phyloP scores from a whole-genome alignment of 352 stramenopile genomes.

The Phytophthora lateralis region DNA sequence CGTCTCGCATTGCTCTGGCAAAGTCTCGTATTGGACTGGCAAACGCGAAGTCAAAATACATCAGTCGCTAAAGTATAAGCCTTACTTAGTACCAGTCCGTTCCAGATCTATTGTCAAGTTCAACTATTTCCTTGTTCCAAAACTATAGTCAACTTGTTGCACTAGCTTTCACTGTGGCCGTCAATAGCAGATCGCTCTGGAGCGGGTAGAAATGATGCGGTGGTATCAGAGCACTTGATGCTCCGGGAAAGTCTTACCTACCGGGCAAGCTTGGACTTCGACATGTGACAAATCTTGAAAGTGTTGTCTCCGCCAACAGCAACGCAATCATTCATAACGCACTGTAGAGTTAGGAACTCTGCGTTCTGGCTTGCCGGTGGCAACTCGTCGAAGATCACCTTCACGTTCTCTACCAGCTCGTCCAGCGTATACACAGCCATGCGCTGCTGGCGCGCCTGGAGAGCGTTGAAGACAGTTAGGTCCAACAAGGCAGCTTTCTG shows the following conservation, averaged over 20 bases:
- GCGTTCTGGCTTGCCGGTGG: not conserved
- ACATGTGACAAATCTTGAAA: not conserved
- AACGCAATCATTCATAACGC: not conserved
- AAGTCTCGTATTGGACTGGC: not conserved
- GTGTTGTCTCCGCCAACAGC: not conserved
- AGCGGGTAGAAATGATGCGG: not conserved
- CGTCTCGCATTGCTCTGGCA: not conserved
- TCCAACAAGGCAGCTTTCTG: not conserved
- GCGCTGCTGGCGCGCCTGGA: not conserved
- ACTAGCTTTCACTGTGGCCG: slow-evolving; percentile 2
- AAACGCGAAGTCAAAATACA: too few relatives aligned
- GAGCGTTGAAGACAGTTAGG: not conserved
- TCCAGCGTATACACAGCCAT: not conserved
- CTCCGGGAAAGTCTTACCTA: not conserved
- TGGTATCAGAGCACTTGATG: not conserved
- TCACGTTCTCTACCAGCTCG: not conserved
- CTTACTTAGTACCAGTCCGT: not conserved
- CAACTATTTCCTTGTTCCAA: not conserved
- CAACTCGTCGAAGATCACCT: not conserved
- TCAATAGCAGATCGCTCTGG: not conserved
- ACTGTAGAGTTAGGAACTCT: not conserved
- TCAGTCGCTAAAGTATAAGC: too few relatives aligned
- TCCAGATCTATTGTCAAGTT: not conserved
- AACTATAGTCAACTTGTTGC: not conserved
- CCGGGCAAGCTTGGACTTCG: not conserved